Evolutionary conservation across 2,329 filamentous ascomycete genomes (phyloP), one percentile per base, ranked within the genome.

Genomic region (Alternaria ethzedia): DNA sequence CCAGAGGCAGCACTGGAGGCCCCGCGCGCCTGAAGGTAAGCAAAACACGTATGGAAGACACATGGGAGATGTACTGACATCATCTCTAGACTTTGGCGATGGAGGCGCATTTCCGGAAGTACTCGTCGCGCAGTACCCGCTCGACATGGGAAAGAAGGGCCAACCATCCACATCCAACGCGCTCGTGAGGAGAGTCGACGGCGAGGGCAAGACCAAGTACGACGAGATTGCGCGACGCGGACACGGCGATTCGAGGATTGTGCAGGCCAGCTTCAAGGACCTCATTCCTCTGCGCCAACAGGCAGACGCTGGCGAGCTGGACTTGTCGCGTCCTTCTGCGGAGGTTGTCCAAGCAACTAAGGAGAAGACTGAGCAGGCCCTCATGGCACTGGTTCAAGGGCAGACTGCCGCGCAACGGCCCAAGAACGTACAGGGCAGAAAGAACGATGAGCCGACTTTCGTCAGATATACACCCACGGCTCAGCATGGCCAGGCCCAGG

Each of bases 191-290:
- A 92, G 97, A 78, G 94, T 98, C 36, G 94, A 98, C 77, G 89
- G 86, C 0, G 91, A 97, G 69, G 96, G 96, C 47, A 97, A 96
- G 78, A 92, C 97, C 67, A 96, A 97, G 81, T 99, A 97, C 83
- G 94, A 97, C 79, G 94, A 94, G 57, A 97, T 99, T 75, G 95
- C 95, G 55, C 87, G 91, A 73, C 91, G 95, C 76, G 96, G 96
- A 13, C 96, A 99, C 79, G 86, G 86, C 77, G 93, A 94, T 20
- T 89, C 88, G 64, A 87, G 94, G 54, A 92, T 97, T 68, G 90
- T 99, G 11, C 96, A 99, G 80, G 90, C 96, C 20, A 97, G 92
- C 9, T 99, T 99, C 84, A 97, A 97, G 79, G 96, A 98, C 74
- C 84, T 99, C 54, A 99, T 99, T 66, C 96, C 96, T 7, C 86